Evolutionary conservation across 371 early-diverging fungal genomes (phyloP).

Genomic region (Fennellomyces sp.): DNA sequence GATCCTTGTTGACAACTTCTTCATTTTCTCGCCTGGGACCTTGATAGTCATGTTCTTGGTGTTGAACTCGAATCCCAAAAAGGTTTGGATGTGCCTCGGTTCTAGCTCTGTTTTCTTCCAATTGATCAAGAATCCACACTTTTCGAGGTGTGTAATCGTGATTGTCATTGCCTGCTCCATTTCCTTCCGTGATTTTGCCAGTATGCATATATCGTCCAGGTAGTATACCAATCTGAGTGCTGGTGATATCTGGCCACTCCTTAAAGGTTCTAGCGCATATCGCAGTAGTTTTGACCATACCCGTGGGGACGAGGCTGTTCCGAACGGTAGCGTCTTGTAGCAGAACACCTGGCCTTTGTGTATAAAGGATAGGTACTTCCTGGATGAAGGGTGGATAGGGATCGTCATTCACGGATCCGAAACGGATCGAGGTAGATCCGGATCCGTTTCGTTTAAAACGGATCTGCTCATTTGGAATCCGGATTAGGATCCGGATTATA

Average conservation of each 20-base stretch:
- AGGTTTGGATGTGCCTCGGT: slow-evolving; percentile 6
- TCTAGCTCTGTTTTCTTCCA: slow-evolving; percentile 8
- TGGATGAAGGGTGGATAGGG: neutral
- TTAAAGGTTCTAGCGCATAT: neutral
- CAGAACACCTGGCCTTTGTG: neutral
- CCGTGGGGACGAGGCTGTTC: neutral
- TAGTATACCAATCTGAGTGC: slow-evolving; percentile 1
- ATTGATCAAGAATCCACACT: slow-evolving; percentile 3
- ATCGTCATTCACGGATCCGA: neutral
- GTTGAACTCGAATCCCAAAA: slow-evolving; percentile 14
- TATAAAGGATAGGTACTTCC: neutral
- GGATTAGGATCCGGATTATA: too few relatives aligned
- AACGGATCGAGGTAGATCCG: too few relatives aligned
- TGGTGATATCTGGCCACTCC: too few relatives aligned
- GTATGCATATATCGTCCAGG: slow-evolving; percentile 21
- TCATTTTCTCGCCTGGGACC: slow-evolving; percentile 10
- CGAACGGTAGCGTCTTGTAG: neutral
- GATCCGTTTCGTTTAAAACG: too few relatives aligned
- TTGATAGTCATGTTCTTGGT: slow-evolving; percentile 14
- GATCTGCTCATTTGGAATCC: too few relatives aligned
- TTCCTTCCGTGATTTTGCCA: slow-evolving; percentile 2
- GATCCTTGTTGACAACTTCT: neutral
- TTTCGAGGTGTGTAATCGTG: neutral
- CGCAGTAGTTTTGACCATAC: neutral
- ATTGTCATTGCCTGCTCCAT: neutral